A percentile compares a stretch with the other conserved stretches of the same genome.
phyloP scores from a whole-genome alignment of 768 basidiomycete genomes.

The Mycena filopes region DNA sequence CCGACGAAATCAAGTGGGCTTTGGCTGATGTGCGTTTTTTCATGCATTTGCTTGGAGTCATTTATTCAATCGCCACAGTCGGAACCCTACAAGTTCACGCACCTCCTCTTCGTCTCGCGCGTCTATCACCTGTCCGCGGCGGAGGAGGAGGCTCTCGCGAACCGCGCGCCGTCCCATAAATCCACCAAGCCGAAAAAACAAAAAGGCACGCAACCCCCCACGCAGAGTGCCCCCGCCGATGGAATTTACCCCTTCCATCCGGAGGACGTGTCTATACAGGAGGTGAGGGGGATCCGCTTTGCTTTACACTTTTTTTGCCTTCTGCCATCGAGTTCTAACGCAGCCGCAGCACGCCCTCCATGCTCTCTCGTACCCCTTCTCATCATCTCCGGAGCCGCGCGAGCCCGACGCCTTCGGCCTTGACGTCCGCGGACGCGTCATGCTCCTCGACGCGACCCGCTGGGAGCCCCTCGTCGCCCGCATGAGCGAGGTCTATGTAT shows the following conservation, averaged over 20 bases:
- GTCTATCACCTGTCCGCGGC: constrained; percentile 79
- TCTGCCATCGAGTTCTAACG: too few relatives aligned
- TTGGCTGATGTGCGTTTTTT: constrained; percentile 64
- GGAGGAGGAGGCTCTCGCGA: constrained; percentile 69
- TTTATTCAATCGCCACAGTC: constrained; percentile 45
- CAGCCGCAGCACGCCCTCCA: constrained; percentile 58
- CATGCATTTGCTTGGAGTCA: constrained; percentile 4
- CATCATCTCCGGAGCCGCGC: constrained; percentile 60
- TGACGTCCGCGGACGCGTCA: constrained; percentile 73
- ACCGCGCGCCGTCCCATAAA: constrained; percentile 47
- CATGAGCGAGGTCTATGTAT: constrained; percentile 49
- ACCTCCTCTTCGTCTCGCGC: constrained; percentile 81
- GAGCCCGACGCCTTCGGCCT: constrained; percentile 78
- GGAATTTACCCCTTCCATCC: constrained; percentile 84
- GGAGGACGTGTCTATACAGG: constrained; percentile 81
- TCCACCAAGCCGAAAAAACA: constrained; percentile 45
- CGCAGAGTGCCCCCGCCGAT: constrained; percentile 48
- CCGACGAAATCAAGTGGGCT: constrained; percentile 83
- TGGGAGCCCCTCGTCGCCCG: constrained; percentile 53
- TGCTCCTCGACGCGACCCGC: constrained; percentile 63
- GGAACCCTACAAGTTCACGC: constrained; percentile 76
- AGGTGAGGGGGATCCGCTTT: constrained; percentile 60
- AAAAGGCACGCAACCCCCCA: constrained; percentile 34
- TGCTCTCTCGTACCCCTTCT: constrained; percentile 62
- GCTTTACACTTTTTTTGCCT: too few relatives aligned